phyloP scores from a whole-genome alignment of 495 filamentous ascomycete species.

The Penicillium paxilli region DNA sequence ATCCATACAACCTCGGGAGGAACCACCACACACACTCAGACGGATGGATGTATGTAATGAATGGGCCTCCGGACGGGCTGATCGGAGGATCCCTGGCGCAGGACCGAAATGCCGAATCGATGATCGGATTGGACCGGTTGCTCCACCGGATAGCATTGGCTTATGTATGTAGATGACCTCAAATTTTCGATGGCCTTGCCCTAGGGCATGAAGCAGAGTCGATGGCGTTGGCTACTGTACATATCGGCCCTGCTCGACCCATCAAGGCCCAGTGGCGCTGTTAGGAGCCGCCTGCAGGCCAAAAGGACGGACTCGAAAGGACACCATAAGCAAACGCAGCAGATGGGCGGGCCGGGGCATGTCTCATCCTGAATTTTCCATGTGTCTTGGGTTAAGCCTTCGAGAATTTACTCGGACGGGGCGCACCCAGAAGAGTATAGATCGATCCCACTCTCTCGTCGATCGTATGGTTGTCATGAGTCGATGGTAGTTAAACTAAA shows the following conservation, averaged over 20 bases:
- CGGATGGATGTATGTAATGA: neutral
- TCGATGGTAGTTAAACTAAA: conserved; percentile 15
- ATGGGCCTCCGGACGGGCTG: neutral
- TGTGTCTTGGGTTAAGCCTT: conserved; percentile 1
- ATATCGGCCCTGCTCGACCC: neutral
- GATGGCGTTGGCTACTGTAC: neutral
- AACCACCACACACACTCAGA: conserved; percentile 1
- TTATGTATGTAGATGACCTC: conserved; percentile 13
- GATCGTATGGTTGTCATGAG: conserved; percentile 23
- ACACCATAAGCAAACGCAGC: neutral
- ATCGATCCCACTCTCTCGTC: conserved; percentile 25
- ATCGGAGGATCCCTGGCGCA: neutral
- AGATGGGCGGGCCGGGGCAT: neutral
- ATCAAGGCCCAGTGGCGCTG: neutral
- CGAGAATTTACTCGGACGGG: conserved; percentile 8
- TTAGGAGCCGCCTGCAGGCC: conserved; percentile 11
- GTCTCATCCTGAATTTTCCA: conserved; percentile 4
- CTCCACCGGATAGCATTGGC: neutral
- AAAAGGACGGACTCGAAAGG: neutral
- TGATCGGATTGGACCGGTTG: conserved; percentile 14
- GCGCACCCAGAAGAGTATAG: conserved; percentile 25
- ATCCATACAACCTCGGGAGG: neutral
- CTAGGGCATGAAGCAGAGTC: neutral
- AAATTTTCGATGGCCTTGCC: conserved; percentile 9
- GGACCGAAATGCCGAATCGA: conserved; percentile 11